Conservation (phyloP, 176 grass and related monocot species). For the Leersia perrieri region DNA sequence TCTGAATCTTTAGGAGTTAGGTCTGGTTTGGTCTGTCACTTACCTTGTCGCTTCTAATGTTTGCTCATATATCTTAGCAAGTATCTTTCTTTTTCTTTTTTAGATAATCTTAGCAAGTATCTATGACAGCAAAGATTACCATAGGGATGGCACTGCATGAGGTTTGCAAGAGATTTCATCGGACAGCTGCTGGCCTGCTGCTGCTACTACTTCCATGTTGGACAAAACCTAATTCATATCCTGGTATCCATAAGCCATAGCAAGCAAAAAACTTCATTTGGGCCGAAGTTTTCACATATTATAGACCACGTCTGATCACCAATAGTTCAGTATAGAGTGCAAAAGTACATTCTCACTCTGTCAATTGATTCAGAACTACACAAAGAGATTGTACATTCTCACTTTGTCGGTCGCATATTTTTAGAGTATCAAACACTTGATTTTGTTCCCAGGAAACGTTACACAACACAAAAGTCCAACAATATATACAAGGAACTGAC, state of each 20-base stretch:
- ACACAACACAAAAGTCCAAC: not conserved
- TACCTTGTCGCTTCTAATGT: not conserved
- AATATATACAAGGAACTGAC: not conserved
- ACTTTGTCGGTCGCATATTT: not conserved
- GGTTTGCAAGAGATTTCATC: constrained; percentile 13
- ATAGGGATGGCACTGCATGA: not conserved
- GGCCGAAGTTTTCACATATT: not conserved
- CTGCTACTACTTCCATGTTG: not conserved
- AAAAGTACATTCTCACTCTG: not conserved
- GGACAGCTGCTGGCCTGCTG: not conserved
- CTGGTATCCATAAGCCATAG: no score
- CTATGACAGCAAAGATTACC: not conserved
- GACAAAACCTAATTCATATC: not conserved
- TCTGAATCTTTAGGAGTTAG: not conserved
- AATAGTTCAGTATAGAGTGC: not conserved
- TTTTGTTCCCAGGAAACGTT: not conserved
- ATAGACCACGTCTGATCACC: no score
- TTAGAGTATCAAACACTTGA: not conserved
- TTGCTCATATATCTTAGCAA: not conserved
- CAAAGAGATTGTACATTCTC: not conserved
- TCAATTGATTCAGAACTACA: not conserved
- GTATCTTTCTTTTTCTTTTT: no score
- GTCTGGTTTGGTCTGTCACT: not conserved
- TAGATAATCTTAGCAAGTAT: no score
- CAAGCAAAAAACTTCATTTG: not conserved